Base-by-base conservation (phyloP, 2,329 filamentous ascomycete genomes). In the Clonostachys sp. region DNA sequence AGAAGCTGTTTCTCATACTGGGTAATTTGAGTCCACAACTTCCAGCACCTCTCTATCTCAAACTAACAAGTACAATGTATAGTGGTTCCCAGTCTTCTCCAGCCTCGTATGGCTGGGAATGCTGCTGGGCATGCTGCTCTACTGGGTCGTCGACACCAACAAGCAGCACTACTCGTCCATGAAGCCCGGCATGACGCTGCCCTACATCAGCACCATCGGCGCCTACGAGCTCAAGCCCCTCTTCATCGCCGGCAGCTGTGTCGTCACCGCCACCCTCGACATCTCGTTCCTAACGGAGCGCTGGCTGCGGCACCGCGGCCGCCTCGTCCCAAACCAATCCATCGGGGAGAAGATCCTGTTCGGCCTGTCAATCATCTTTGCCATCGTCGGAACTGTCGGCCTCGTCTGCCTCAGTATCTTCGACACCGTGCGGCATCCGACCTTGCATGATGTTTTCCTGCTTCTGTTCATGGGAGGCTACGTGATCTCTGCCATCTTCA, bases 401-500 rank as follows among this genome's bases (percentile, higher is more conserved):
- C 69, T 99, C 41, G 90, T 96, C 53, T 74, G 91, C 6, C 75
- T 99, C 39, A 84, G 85, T 53, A 84, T 96, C 56, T 96, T 95
- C 65, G 90, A 97, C 65, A 94, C 89, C 0, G 66, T 77, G n/a
- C 71, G 74, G 47, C 81, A 96, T 62, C 74, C 75, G 2, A 66
- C 56, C 2, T 62, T 87, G 49, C 94, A 99, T 63, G 75, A 89
- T 58, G 72, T 82, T 3, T 95, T 95, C 67, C 70, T 99, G 35
- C 67, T 80, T 1, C 67, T 96, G 45, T 99, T 99, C 65, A 89
- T 96, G 62, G 83, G 67, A 13, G 94, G 90, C 34, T 97, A 95
- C 64, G 73, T 96, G 46, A 62, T 96, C 47, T 89, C 85, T 5
- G 91, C 92, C 48, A 78, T 96, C 55, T 92, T 91, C 66, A 87